Percentiles rank a stretch among this genome's conserved stretches.
These are phyloP conservation scores for Epichloe aotearoae DNA, from an alignment of 2,329 filamentous ascomycete species.

Conservation along the genomic window DNA sequence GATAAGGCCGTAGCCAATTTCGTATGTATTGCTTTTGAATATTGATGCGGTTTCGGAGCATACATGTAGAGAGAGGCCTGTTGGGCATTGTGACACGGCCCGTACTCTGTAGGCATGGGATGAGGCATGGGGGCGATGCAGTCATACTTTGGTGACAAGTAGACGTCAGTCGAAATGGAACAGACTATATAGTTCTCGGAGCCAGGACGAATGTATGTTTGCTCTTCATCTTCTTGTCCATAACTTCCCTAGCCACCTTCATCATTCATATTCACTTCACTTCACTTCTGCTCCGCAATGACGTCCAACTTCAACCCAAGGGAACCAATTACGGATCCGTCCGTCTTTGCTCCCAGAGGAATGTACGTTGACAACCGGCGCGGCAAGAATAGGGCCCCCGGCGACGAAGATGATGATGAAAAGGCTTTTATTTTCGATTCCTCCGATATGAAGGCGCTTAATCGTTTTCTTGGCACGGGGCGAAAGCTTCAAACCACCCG, in stretches of 20 bases:
- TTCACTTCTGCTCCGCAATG: not conserved
- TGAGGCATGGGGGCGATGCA: no score
- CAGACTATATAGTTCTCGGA: no score
- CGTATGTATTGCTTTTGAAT: no score
- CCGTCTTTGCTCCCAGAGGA: not conserved
- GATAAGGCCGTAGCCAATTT: no score
- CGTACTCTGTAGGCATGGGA: no score
- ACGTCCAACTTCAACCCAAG: not conserved
- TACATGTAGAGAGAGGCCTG: no score
- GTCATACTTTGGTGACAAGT: not conserved
- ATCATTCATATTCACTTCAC: no score
- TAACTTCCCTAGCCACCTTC: no score
- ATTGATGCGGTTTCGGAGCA: no score
- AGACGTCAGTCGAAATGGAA: not conserved
- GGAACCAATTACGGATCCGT: not conserved
- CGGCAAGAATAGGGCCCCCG: no score
- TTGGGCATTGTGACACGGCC: not conserved
- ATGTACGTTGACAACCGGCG: conserved; percentile 1
- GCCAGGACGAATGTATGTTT: no score
- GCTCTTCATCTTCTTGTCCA: no score
- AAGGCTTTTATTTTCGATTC: not conserved
- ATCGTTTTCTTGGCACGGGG: not conserved
- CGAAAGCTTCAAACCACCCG: not conserved
- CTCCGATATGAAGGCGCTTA: not conserved
- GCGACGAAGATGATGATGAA: not conserved